These are phyloP conservation scores for Hypomontagnella monticulosa DNA, from an alignment of 495 filamentous ascomycete species.

Conservation along the genomic window DNA sequence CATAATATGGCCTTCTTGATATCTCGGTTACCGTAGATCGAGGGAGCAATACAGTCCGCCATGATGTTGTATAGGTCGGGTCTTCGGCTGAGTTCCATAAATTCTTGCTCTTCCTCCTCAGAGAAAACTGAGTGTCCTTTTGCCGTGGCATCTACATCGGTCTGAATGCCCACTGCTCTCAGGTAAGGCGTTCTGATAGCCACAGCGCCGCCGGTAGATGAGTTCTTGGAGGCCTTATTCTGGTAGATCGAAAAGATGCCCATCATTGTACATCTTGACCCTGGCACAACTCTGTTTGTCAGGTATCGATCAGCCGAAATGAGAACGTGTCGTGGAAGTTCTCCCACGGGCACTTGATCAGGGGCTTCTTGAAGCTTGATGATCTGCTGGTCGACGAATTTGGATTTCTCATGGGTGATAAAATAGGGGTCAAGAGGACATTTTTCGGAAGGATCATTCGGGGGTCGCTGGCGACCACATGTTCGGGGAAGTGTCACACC, in stretches of 20 bases:
- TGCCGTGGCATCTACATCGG: constrained; percentile 86
- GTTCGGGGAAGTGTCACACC: constrained; percentile 83
- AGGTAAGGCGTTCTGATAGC: constrained; percentile 97
- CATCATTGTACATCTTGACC: constrained; percentile 93
- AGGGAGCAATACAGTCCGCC: constrained; percentile 92
- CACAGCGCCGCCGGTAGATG: constrained; percentile 75
- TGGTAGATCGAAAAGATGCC: constrained; percentile 99
- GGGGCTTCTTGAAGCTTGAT: constrained; percentile 98
- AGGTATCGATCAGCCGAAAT: constrained; percentile 96
- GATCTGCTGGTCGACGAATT: constrained; percentile 97
- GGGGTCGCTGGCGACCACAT: constrained; percentile 70
- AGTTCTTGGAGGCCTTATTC: constrained; percentile 84
- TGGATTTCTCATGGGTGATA: constrained; percentile 90
- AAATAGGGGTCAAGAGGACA: constrained; percentile 97
- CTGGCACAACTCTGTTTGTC: constrained; percentile 94
- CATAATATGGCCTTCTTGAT: constrained; percentile 99
- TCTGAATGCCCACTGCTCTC: constrained; percentile 91
- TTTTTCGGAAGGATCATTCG: constrained; percentile 67
- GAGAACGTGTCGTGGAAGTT: constrained; percentile 92
- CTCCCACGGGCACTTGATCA: constrained; percentile 97
- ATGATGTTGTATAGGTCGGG: constrained; percentile 93
- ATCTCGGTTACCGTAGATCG: constrained; percentile 94
- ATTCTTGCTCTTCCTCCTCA: constrained; percentile 97
- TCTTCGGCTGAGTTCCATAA: constrained; percentile 88
- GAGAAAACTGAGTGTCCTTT: constrained; percentile 88